Conservation (phyloP, 768 basidiomycete genomes). For the Pisolithus tinctorius region DNA sequence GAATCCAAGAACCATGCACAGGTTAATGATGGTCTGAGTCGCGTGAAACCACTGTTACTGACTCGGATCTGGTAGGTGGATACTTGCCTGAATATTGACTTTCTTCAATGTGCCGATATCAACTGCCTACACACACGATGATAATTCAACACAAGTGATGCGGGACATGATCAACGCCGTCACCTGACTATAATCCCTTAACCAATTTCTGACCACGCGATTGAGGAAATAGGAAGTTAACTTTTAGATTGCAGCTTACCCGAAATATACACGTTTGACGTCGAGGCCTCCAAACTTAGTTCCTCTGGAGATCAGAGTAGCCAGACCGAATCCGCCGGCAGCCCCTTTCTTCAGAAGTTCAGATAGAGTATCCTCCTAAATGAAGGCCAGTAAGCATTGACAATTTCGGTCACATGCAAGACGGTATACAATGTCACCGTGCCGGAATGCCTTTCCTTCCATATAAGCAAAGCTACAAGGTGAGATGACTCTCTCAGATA, state of each 20-base stretch:
- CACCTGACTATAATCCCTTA: slow-evolving; percentile 82
- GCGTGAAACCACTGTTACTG: background rate
- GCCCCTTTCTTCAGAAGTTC: slow-evolving; percentile 52
- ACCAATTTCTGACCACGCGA: slow-evolving; percentile 57
- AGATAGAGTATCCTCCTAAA: slow-evolving; percentile 64
- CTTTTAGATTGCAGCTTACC: slow-evolving; percentile 35
- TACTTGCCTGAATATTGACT: slow-evolving; percentile 53
- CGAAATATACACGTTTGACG: slow-evolving; percentile 79
- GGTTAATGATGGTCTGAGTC: slow-evolving; percentile 72
- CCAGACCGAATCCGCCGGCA: slow-evolving; percentile 49
- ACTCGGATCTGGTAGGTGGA: background rate
- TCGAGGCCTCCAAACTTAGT: slow-evolving; percentile 75
- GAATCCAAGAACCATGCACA: slow-evolving; percentile 89
- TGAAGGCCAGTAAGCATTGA: slow-evolving; percentile 9
- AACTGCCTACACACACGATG: slow-evolving; percentile 48
- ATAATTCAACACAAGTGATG: background rate
- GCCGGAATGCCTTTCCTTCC: slow-evolving; percentile 79
- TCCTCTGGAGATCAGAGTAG: slow-evolving; percentile 48
- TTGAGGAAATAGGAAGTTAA: background rate
- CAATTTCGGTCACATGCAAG: slow-evolving; percentile 6
- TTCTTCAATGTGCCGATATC: slow-evolving; percentile 79
- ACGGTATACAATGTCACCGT: slow-evolving; percentile 75
- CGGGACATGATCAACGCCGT: background rate
- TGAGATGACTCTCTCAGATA: background rate
- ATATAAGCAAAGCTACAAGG: slow-evolving; percentile 66